Conservation (phyloP, 2,329 filamentous ascomycete species). For the Aspergillus ustus region DNA sequence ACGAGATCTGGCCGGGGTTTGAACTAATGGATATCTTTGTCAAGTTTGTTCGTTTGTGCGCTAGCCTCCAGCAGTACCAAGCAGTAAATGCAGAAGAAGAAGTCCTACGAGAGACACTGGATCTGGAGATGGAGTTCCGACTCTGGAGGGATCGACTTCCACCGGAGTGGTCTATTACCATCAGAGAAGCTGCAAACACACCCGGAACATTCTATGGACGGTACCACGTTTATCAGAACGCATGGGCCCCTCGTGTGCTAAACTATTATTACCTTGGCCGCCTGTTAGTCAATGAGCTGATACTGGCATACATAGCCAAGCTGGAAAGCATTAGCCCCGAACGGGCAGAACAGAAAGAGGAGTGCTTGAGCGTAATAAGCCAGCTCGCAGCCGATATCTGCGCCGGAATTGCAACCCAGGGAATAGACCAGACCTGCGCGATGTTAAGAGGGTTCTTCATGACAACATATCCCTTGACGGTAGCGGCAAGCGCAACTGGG, state of each 20-base stretch:
- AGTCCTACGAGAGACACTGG: constrained; percentile 11
- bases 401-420: constrained; percentile 26
- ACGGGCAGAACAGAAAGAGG: constrained; percentile 20
- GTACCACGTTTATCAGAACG: constrained; percentile 28
- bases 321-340: constrained; percentile 3
- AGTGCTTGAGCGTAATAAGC: constrained; percentile 21
- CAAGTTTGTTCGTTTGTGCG: constrained; percentile 22
- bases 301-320: constrained; percentile 17
- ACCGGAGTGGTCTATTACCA: constrained; percentile 20
- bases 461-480: constrained; percentile 27
- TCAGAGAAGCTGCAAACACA: constrained; percentile 19
- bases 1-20: constrained; percentile 18
- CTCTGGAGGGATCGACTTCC: constrained; percentile 26
- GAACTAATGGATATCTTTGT: constrained; percentile 27
- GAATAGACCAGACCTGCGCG: constrained; percentile 13
- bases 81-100: constrained; percentile 7
- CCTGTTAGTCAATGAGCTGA: constrained; percentile 30
- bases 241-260: constrained; percentile 27
- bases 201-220: constrained; percentile 25
- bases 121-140: constrained; percentile 25
- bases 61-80: neutral
- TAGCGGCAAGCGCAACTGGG: constrained; percentile 27
- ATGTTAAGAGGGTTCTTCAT: constrained; percentile 31
- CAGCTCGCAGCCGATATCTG: constrained; percentile 29
- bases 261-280: constrained; percentile 31